These are phyloP conservation scores for Coemansia sp. DNA, from an alignment of 192 early-diverging fungal genomes.

Conservation along the genomic window DNA sequence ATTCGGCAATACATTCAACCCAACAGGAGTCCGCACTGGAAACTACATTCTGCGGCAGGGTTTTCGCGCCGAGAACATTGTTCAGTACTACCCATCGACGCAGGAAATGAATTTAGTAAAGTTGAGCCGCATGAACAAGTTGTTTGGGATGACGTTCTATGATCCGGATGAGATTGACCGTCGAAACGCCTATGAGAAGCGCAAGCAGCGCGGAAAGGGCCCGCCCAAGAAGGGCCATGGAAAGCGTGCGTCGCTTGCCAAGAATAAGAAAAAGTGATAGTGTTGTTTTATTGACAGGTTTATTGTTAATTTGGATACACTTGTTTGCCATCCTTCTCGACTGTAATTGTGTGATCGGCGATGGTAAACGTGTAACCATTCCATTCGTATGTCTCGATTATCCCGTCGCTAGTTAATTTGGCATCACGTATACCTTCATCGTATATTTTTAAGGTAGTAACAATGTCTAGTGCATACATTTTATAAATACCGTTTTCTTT, in stretches of 20 bases:
- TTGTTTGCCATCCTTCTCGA: background rate
- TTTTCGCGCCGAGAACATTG: slow-evolving; percentile 66
- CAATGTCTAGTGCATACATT: background rate
- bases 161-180: slow-evolving; percentile 67
- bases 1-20: slow-evolving; percentile 71
- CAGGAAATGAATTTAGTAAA: slow-evolving; percentile 31
- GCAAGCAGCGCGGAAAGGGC: slow-evolving; percentile 74
- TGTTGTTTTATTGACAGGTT: background rate
- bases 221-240: slow-evolving; percentile 69
- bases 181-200: slow-evolving; percentile 64
- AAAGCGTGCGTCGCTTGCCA: slow-evolving; percentile 45
- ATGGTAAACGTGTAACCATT: background rate
- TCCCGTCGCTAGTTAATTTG: background rate
- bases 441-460: too few relatives aligned
- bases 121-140: slow-evolving; percentile 26
- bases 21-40: slow-evolving; percentile 64
- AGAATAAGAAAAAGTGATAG: slow-evolving; percentile 33
- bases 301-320: background rate
- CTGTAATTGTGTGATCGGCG: background rate
- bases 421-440: too few relatives aligned
- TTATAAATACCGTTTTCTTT: background rate
- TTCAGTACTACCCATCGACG: slow-evolving; percentile 67
- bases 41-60: slow-evolving; percentile 71
- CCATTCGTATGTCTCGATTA: background rate
- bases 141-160: slow-evolving; percentile 36